A percentile compares a stretch with the other conserved stretches of the same genome.
phyloP scores from a whole-genome alignment of 352 stramenopile genomes.

The Pilasporangium apinafurcum region DNA sequence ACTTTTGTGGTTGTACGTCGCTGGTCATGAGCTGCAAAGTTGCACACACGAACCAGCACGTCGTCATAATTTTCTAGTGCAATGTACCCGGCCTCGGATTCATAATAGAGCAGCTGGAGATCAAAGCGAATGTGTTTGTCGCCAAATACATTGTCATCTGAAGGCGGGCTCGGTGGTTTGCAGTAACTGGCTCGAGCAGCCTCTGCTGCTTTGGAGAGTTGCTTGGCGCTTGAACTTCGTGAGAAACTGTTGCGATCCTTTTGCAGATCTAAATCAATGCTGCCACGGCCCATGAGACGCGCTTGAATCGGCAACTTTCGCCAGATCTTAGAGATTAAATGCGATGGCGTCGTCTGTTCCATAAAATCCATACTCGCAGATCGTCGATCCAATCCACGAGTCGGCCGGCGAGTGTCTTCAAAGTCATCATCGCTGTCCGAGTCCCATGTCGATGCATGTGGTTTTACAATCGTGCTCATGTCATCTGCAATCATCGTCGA shows the following conservation, averaged over 20 bases:
- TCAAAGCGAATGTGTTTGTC: constrained; percentile 18
- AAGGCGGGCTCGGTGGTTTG: constrained; percentile 8
- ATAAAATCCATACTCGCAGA: constrained; percentile 79
- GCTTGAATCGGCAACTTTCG: constrained; percentile 73
- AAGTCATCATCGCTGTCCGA: constrained; percentile 73
- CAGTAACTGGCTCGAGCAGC: constrained; percentile 13
- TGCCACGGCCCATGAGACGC: constrained; percentile 42
- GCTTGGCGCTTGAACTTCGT: constrained; percentile 42
- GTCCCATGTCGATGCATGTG: constrained; percentile 43
- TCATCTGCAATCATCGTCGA: constrained; percentile 37
- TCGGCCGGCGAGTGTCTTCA: constrained; percentile 51
- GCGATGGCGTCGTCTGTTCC: constrained; percentile 60
- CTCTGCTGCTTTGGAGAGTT: constrained; percentile 30
- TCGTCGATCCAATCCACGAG: constrained; percentile 46
- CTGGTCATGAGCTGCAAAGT: constrained; percentile 60
- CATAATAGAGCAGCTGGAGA: constrained; percentile 13
- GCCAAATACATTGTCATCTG: constrained; percentile 14
- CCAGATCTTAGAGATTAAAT: constrained; percentile 79
- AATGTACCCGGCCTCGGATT: constrained; percentile 26
- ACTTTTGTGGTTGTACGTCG: constrained; percentile 66
- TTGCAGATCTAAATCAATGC: constrained; percentile 48
- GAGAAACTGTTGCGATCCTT: constrained; percentile 61
- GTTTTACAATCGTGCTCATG: constrained; percentile 39
- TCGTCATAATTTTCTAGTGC: constrained; percentile 75
- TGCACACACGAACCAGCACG: constrained; percentile 62